Percentiles rank a stretch among this genome's conserved stretches.
phyloP scores from a whole-genome alignment of 305 asterid genomes.

The Solanum hybrid region DNA sequence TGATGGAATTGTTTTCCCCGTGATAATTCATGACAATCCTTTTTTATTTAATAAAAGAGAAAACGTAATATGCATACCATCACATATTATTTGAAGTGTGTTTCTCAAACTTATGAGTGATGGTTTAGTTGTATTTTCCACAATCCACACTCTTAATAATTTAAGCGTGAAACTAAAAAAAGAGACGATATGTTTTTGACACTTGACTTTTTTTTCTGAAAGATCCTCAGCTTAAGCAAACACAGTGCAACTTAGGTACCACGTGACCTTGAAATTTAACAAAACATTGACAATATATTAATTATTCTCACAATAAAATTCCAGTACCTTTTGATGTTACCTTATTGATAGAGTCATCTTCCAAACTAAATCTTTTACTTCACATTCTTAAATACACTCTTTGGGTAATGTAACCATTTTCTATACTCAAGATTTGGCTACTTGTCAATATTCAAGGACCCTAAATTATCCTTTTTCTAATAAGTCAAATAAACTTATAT shows the following conservation, averaged over 20 bases:
- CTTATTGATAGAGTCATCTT: constrained; percentile 18
- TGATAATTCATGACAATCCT: not conserved
- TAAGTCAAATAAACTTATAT: not conserved
- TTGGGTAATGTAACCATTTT: not conserved
- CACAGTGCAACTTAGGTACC: not conserved
- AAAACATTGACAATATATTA: not conserved
- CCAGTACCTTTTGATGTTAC: not conserved
- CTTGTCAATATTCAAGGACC: not conserved
- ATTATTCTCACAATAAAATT: not conserved
- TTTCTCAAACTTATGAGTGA: too few relatives aligned
- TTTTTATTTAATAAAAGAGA: not conserved
- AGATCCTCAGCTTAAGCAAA: not conserved
- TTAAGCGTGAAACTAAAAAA: not conserved
- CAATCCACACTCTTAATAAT: too few relatives aligned
- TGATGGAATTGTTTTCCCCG: not conserved
- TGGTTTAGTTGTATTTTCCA: too few relatives aligned
- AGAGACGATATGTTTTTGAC: not conserved
- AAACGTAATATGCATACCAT: not conserved
- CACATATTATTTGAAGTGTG: not conserved
- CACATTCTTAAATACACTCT: constrained; percentile 16
- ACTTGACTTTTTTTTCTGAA: not conserved
- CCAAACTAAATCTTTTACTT: constrained; percentile 42
- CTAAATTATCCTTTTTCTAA: not conserved
- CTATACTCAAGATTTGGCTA: not conserved
- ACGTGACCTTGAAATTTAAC: not conserved